Conservation (phyloP, 768 basidiomycete species). For the Pleurotus giganteus region DNA sequence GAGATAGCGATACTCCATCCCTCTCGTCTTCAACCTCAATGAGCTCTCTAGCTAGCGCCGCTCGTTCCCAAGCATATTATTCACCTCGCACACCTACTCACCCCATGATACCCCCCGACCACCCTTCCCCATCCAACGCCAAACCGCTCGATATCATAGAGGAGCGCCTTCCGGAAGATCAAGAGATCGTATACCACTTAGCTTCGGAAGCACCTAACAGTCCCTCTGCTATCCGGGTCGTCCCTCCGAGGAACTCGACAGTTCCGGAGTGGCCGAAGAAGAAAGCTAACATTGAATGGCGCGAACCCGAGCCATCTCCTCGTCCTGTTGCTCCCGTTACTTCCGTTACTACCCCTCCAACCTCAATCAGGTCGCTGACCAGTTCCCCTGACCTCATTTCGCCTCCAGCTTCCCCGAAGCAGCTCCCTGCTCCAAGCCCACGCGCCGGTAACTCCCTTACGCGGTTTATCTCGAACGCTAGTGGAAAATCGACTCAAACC, state of each 20-base stretch:
- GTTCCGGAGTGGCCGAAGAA: slow-evolving; percentile 27
- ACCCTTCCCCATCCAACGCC: slow-evolving; percentile 23
- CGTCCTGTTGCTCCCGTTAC: neutral
- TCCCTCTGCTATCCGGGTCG: slow-evolving; percentile 13
- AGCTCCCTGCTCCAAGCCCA: slow-evolving; percentile 12
- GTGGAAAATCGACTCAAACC: slow-evolving; percentile 11
- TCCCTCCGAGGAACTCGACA: slow-evolving; percentile 12
- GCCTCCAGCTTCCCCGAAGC: slow-evolving; percentile 4
- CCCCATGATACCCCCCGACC: slow-evolving; percentile 26
- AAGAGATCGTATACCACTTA: slow-evolving; percentile 4
- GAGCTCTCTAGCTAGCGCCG: slow-evolving; percentile 29
- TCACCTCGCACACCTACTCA: slow-evolving; percentile 14
- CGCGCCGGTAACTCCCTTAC: slow-evolving; percentile 18
- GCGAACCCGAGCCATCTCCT: neutral
- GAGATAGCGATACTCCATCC: slow-evolving; percentile 49
- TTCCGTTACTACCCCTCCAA: neutral
- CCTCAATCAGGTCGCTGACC: slow-evolving; percentile 3
- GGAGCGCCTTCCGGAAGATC: slow-evolving; percentile 27
- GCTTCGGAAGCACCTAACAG: slow-evolving; percentile 7
- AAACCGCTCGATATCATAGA: slow-evolving; percentile 35
- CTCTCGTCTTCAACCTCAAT: slow-evolving; percentile 40
- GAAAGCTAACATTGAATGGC: slow-evolving; percentile 21
- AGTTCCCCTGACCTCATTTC: neutral
- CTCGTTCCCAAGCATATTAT: slow-evolving; percentile 21
- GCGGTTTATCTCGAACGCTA: slow-evolving; percentile 22